These are phyloP conservation scores for Chlorella sp. DNA, from an alignment of 139 green algal genomes.

Conservation along the genomic window DNA sequence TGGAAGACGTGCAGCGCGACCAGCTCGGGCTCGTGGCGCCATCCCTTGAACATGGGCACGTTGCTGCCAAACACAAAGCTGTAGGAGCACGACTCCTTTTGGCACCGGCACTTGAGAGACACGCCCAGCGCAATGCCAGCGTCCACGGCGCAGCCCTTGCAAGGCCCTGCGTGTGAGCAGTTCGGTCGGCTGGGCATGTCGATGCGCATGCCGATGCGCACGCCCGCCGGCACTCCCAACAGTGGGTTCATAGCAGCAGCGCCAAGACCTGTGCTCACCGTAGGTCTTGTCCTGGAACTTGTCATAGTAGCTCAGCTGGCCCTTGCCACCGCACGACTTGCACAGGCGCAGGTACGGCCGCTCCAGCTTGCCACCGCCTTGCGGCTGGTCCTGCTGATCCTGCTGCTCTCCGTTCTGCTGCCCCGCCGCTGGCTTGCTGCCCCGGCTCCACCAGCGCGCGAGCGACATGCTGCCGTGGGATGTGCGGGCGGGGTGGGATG, in stretches of 20 bases:
- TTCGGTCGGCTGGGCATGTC: too few relatives aligned
- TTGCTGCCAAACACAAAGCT: not conserved
- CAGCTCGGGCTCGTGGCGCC: not conserved
- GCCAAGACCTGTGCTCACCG: too few relatives aligned
- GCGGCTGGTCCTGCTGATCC: too few relatives aligned
- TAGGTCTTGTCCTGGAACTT: not conserved
- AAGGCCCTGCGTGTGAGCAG: not conserved
- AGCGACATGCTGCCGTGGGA: too few relatives aligned
- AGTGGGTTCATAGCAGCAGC: too few relatives aligned
- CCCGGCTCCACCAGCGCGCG: too few relatives aligned
- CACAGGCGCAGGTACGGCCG: not conserved
- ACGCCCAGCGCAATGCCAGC: not conserved
- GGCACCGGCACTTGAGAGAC: not conserved
- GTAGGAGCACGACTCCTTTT: not conserved
- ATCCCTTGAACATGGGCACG: not conserved
- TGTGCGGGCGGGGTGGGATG: too few relatives aligned
- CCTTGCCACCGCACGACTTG: not conserved
- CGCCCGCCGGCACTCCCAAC: too few relatives aligned
- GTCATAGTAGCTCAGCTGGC: not conserved
- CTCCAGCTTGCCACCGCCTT: too few relatives aligned
- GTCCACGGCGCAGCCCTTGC: not conserved
- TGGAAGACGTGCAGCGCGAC: not conserved
- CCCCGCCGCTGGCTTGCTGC: too few relatives aligned
- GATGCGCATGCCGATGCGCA: too few relatives aligned
- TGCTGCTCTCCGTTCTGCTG: too few relatives aligned